Base-by-base conservation (phyloP, 768 basidiomycete species). In the Naematelia aurantialba region DNA sequence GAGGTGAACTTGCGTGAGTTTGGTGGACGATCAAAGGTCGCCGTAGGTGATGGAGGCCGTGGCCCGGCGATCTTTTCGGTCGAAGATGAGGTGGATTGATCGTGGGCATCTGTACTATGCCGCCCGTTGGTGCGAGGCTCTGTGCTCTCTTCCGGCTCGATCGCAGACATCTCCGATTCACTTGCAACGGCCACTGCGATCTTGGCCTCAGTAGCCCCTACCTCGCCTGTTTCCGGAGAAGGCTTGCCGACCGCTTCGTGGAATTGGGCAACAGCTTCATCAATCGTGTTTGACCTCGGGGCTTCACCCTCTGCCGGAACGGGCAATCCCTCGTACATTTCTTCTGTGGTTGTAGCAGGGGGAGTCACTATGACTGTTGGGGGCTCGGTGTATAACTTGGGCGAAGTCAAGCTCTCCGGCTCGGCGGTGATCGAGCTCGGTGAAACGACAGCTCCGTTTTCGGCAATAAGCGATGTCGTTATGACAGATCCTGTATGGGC, bases 261-360 rank as follows among this genome's bases (percentile, higher is more conserved):
- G 49, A 73, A 73, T 51, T 70, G 65, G 42, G 63, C 61, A 22
- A 73, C 60, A 2, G 71, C 71, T 54, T 73, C 71, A 39, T 73
- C 71, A 57, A 73, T 69, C 4, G 70, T 67, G 1, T 55, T 55
- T 3, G 67, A 67, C 45, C 50, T 50, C 5, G 58, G 47, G 21
- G 53, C 30, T 24, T 55, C 31, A 5, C 3, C 45, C 21, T 60
- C 42, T n/a, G 31, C 26, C 25, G 52, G 26, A 22, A 31, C 42
- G 12, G 46, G 26, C 27, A 22, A 13, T 25, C 49, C 29, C 13
- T 56, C 54, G 4, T 48, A 12, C 34, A 58, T 46, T 24, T 50
- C 56, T 24, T 42, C 45, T 5, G 63, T 46, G 34, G 48, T 30
- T 39, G 52, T 46, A 8, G 59, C 46, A 3, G 47, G 47, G 8